Base-by-base conservation (phyloP, 2,329 filamentous ascomycete genomes). In the Alternaria infectoria region DNA sequence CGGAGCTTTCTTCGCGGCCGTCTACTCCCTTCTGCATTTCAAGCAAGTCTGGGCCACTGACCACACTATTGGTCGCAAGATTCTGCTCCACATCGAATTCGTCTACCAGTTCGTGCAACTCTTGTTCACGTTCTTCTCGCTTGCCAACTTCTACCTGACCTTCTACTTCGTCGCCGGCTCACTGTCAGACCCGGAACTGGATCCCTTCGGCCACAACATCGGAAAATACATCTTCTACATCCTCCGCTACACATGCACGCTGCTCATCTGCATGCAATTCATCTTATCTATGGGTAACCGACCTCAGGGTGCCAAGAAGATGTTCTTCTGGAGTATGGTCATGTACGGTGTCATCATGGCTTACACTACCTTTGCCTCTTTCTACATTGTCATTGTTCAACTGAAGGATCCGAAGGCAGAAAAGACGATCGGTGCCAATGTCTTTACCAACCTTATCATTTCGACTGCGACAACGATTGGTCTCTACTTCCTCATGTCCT, bases 141-240 rank as follows among this genome's bases (percentile, higher is more conserved):
- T 99, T 70, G 94, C 95, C 80, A 99, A 99, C 84, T 99, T 98
- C 85, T 99, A 98, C 80, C 89, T 99, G 56, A 97, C 94, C 61
- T 99, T 99, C 83, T 99, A 94, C 86, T 99, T 99, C 83, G 91
- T 99, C 69, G 93, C 93, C 21, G 96, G 96, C 46, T 96, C 94
- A 44, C 86, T 99, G 15, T 87, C 91, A 0, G 93, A 98, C 74
- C 83, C 88, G 0, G 83, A 84, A 25, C 85, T 96, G 69, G 96
- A 99, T 79, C 96, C 96, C 0, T 99, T 99, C 71, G 94, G 94
- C 15, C 92, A 97, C 81, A 87, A 89, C 66, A 90, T 97, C 67
- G 95, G 92, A 52, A 88, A 88, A 69, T 89, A 91, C 81, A 92
- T 99, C 78, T 99, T 98, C 81, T 87, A 89, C 65, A 86, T 97